Base-by-base conservation (phyloP, 176 grass and related monocot species). In the Avena atlantica region DNA sequence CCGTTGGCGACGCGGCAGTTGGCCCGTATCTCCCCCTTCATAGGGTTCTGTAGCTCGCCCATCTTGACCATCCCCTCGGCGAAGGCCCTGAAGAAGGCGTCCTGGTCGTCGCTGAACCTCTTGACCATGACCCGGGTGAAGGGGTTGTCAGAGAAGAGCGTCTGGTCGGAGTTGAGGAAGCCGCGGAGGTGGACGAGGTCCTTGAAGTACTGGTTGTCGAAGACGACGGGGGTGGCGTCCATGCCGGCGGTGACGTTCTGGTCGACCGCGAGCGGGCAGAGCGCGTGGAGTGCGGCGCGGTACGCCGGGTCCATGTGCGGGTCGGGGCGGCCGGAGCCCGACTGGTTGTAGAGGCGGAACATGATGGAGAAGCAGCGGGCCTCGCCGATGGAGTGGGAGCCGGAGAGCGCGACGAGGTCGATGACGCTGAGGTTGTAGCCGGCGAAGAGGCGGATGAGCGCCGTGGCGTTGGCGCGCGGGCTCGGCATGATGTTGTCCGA, bases 131-230 rank as follows among this genome's bases (percentile, higher is more conserved):
- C 44, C 17, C 73, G 74, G 4, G 97, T 94, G 47, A 17, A 74
- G 14, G 66, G 81, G 50, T 93, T 68, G 81, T 93, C 97, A 6
- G 94, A 94, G 90, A 92, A 94, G 84, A 99, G 86, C 55, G 97
- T 99, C 80, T 99, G 94, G 83, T 96, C 97, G 10, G 94, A 96
- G 88, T 96, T 99, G 14, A 99, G 88, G 88, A 96, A 99, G 0
- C 97, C 97, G 65, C 92, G 82, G 63, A 94, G 88, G 34, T 34
- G 65, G 78, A 93, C 90, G 82, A 99, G 86, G 92, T 99, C 92
- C 82, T 89, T 93, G 90, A 99, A 99, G 88, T 99, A 96, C 64
- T 84, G 92, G 91, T 96, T 99, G 83, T 99, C 97, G 84, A 99
- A 96, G 65, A 69, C 86, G 31, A 86, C 48, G 2, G 97, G 97